Conservation (phyloP, 306 rosid species). For the Ammopiptanthus mongolicus region DNA sequence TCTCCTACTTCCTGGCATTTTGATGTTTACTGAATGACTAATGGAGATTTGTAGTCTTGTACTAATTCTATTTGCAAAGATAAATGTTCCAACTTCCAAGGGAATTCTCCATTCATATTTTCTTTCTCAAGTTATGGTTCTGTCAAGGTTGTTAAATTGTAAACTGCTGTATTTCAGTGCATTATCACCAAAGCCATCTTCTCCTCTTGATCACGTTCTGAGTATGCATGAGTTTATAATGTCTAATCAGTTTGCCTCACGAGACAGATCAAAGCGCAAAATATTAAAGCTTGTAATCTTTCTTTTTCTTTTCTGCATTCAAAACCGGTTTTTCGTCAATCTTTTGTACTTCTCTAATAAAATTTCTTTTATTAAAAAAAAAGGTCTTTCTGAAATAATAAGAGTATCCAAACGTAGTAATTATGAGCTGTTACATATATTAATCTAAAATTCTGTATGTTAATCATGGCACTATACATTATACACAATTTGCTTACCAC, state of each 20-base stretch:
- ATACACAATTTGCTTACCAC: slow-evolving; percentile 3
- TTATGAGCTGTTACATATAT: background rate
- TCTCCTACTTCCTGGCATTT: background rate
- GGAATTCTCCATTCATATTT: background rate
- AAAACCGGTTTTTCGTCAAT: too few species aligned
- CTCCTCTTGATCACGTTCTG: background rate
- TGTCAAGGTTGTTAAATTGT: background rate
- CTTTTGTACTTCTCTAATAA: background rate
- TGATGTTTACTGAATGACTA: background rate
- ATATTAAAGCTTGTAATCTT: background rate
- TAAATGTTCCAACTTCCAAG: background rate
- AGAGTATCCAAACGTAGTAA: background rate
- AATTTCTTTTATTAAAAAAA: too few species aligned
- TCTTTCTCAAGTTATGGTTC: background rate
- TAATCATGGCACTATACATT: slow-evolving; percentile 4
- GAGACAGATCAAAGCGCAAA: background rate
- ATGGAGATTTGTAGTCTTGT: background rate
- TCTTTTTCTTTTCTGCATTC: background rate
- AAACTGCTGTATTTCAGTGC: background rate
- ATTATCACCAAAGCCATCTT: background rate
- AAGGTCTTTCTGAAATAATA: background rate
- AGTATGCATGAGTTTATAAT: background rate
- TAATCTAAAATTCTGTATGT: background rate
- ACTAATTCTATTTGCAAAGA: background rate
- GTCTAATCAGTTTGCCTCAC: background rate